Percentiles rank a stretch among this genome's conserved stretches.
Evolutionary conservation across 768 basidiomycete species (phyloP).

Genomic region (Udeniomyces megalosporus): DNA sequence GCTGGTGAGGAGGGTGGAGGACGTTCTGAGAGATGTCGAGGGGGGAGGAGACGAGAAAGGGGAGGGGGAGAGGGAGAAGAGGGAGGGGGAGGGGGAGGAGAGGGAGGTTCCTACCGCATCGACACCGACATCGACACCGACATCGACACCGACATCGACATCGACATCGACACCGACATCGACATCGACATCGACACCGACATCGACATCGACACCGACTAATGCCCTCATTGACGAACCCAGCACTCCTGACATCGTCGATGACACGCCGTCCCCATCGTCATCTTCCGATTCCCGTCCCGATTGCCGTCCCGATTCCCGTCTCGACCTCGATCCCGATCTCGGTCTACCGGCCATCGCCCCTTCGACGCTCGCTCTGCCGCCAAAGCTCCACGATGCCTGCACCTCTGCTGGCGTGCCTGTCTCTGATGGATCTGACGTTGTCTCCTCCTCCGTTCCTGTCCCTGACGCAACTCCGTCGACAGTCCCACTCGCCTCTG

Average conservation of each 20-base stretch:
- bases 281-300: neutral
- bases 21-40: neutral
- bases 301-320: neutral
- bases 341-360: neutral
- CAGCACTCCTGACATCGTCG: neutral
- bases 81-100: neutral
- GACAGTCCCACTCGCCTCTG: neutral
- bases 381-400: no score
- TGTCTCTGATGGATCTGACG: no score
- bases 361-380: no score
- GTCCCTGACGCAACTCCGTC: neutral
- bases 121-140: no score
- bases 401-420: no score
- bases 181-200: no score
- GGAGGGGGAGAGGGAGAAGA: neutral
- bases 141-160: no score
- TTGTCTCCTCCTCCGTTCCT: neutral
- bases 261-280: no score
- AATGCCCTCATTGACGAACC: neutral
- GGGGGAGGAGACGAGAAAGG: neutral
- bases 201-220: no score
- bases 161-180: no score
- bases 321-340: neutral
- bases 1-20: neutral
- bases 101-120: no score